Conservation (phyloP, 495 filamentous ascomycete genomes). For the Trichoderma orchidacearum region DNA sequence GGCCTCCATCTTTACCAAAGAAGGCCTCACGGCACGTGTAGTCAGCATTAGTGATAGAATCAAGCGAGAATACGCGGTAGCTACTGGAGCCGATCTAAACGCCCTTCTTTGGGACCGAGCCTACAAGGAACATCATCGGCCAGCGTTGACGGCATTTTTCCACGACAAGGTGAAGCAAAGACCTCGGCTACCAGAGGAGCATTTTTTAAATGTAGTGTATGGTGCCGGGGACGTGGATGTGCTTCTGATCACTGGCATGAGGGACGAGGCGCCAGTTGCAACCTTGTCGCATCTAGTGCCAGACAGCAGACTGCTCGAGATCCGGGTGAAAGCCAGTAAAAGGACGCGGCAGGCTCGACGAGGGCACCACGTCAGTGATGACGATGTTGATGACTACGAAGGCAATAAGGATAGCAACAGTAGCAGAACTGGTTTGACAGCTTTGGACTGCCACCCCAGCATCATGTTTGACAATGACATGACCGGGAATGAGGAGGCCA, state of each 20-base stretch:
- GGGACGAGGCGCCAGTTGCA: slow-evolving; percentile 46
- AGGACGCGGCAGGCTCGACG: slow-evolving; percentile 28
- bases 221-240: slow-evolving; percentile 35
- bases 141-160: slow-evolving; percentile 40
- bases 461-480: slow-evolving; percentile 39
- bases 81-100: slow-evolving; percentile 33
- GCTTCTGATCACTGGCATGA: slow-evolving; percentile 52
- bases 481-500: slow-evolving; percentile 21
- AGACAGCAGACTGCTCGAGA: slow-evolving; percentile 38
- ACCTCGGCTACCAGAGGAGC: slow-evolving; percentile 37
- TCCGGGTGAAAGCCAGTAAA: slow-evolving; percentile 34
- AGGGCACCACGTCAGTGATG: slow-evolving; percentile 13
- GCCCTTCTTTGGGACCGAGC: slow-evolving; percentile 37
- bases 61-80: slow-evolving; percentile 45
- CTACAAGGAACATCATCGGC: slow-evolving; percentile 51
- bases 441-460: slow-evolving; percentile 25
- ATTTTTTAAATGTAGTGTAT: slow-evolving; percentile 38
- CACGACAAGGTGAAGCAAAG: slow-evolving; percentile 29
- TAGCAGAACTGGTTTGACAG: slow-evolving; percentile 15
- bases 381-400: slow-evolving; percentile 7
- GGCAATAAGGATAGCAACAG: slow-evolving; percentile 11
- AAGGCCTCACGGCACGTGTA: slow-evolving; percentile 24
- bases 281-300: slow-evolving; percentile 42
- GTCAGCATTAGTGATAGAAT: slow-evolving; percentile 47
- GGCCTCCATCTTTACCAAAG: slow-evolving; percentile 27